Evolutionary conservation across 805 yeast species (phyloP), one percentile per base, ranked within the genome.

Genomic region (Metschnikowia shivogae): DNA sequence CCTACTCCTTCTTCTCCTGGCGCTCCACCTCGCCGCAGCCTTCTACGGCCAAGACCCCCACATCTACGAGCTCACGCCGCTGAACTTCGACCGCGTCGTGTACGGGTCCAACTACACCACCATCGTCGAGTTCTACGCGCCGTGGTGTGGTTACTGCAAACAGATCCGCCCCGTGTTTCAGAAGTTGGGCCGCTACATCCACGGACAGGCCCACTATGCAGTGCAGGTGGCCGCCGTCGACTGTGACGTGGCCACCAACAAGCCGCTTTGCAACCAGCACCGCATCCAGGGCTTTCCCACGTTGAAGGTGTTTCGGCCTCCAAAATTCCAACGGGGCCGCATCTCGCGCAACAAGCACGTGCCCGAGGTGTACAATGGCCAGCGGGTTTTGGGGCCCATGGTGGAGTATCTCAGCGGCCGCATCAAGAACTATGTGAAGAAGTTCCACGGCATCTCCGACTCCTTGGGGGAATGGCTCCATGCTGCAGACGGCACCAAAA

Each of bases 141-240:
- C 97, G 32, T 90, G 98, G 98, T 92, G 99, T 70, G 97, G 97
- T 5, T 89, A 92, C 64, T 92, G 99, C 66, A 76, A 82, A 56
- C 76, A 80, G 46, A 68, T 92, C 41, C 78, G 81, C 47, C 82
- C 85, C 3, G 80, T 79, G 1, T 84, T 73, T 63, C 68, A 72
- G 39, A 82, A 82, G 58, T 79, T 83, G 11, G 95, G 86, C 6
- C 78, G 77, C 42, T 62, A 67, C 26, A 68, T 86, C 6, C 75
- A 77, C 26, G 78, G 77, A 6, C 73, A 69, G 36, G 61, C 68
- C 32, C 59, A 68, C 46, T 65, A 78, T 40, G 70, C 73, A 14
- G 77, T 77, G 6, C 79, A 81, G 50, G 81, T 89, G 14, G 97
- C 81, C 10, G 85, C 96, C 36, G 86, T 93, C 10, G 84, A 92